Evolutionary conservation across 2,329 filamentous ascomycete genomes (phyloP), one percentile per base, ranked within the genome.

Genomic region (Talaromyces amestolkiae): DNA sequence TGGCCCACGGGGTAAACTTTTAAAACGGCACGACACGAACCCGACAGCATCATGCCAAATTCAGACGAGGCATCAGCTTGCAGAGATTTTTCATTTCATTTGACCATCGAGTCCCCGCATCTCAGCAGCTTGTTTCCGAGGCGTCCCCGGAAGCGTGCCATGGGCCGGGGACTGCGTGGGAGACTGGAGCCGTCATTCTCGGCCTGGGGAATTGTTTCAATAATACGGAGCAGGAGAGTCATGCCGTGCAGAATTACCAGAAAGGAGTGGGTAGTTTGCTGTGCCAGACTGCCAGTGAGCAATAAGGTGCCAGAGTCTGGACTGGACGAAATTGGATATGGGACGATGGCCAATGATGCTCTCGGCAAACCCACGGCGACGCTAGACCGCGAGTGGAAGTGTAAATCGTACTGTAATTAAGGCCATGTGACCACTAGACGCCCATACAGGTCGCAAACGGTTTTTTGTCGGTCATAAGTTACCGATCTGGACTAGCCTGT

Each of bases 91-190:
- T 35, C 39, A 9, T 35, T 35, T 47, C 61, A 51, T 15, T 59
- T 59, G 56, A 45, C 56, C 56, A 59, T 19, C 17, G 39, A 17
- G 49, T 39, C 61, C 61, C 61, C 61, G 61, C 61, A 43, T 56
- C 53, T 37, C 53, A 54, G n/a, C 31, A 54, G n/a, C 17, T 37
- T 33, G 49, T 35, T n/a, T 35, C 51, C 51, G 51, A 53, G 49
- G 31, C 51, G 31, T 37, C 37, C 37, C 61, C 61, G 61, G 61
- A 63, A 63, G 61, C 61, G 61, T 63, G 49, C 61, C 61, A 63
- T 63, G 61, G 61, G 53, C 51, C 17, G 61, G 61, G 61, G 19
- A 41, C 5, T 54, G 59, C 33, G 24, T 62, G 47, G 49, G 47
- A 31, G 37, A 37, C 31, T 49, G 61, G 51, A 59, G 56, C 56